These are phyloP conservation scores for Priceomyces castillae DNA, from an alignment of 805 yeast species.

Conservation along the genomic window DNA sequence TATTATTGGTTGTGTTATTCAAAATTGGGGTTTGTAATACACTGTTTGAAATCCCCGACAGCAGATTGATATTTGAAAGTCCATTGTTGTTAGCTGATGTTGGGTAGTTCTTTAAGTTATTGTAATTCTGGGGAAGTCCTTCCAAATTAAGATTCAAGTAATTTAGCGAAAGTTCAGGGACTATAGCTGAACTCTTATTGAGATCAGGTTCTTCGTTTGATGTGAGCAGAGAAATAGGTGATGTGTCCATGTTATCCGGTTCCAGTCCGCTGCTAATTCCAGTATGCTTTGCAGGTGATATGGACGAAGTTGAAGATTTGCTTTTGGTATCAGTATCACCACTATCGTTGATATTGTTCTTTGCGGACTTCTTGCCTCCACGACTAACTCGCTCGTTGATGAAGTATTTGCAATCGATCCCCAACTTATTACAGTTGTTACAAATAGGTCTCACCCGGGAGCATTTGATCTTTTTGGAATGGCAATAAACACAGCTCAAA, in stretches of 20 bases:
- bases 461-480: conserved; percentile 61
- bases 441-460: conserved; percentile 59
- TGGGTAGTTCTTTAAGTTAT: not conserved
- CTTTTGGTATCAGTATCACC: not conserved
- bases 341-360: not conserved
- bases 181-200: not conserved
- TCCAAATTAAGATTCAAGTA: conserved; percentile 11
- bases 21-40: conserved; percentile 27
- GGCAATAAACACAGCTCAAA: conserved; percentile 56
- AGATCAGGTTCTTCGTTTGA: not conserved
- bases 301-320: not conserved
- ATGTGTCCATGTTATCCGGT: not conserved
- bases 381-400: conserved; percentile 55
- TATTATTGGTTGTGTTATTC: conserved; percentile 29
- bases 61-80: not conserved
- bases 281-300: not conserved
- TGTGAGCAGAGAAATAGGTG: not conserved
- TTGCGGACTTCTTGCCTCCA: conserved; percentile 30
- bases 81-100: not conserved
- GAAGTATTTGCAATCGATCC: conserved; percentile 52
- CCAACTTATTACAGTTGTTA: conserved; percentile 48
- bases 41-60: conserved; percentile 2
- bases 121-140: conserved; percentile 2
- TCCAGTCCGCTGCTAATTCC: not conserved
- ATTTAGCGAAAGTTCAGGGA: conserved; percentile 12